phyloP scores from a whole-genome alignment of 2,329 filamentous ascomycete genomes.

The Albophoma yamanashiensis region DNA sequence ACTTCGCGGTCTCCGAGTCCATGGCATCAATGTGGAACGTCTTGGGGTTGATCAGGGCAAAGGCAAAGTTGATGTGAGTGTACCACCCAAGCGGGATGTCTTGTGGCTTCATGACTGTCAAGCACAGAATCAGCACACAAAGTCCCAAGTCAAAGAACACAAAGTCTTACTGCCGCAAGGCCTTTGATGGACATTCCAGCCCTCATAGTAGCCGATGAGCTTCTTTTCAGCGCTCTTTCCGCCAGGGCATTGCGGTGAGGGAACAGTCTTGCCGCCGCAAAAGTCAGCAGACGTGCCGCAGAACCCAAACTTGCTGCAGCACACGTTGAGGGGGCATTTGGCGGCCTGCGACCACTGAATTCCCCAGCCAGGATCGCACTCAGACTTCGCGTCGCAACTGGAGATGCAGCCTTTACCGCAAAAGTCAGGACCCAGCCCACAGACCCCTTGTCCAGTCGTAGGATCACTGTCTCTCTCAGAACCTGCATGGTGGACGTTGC shows the following conservation, averaged over 20 bases:
- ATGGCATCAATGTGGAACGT: constrained; percentile 9
- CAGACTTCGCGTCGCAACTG: neutral
- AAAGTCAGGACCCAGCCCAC: too few relatives aligned
- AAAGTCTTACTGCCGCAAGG: constrained; percentile 7
- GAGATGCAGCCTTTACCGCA: too few relatives aligned
- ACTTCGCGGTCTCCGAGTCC: constrained; percentile 3
- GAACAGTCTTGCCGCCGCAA: neutral
- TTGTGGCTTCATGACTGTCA: constrained; percentile 8
- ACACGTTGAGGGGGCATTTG: constrained; percentile 26
- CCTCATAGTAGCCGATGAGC: constrained; percentile 21
- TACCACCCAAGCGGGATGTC: constrained; percentile 13
- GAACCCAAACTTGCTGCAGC: constrained; percentile 9
- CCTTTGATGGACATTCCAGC: constrained; percentile 10
- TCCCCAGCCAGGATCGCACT: constrained; percentile 21
- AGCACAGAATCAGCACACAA: too few relatives aligned
- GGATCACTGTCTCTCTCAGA: too few relatives aligned
- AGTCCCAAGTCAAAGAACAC: too few relatives aligned
- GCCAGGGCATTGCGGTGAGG: neutral
- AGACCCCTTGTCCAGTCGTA: too few relatives aligned
- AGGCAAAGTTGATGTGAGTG: constrained; percentile 24
- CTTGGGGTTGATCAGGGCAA: constrained; percentile 21
- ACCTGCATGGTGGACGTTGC: too few relatives aligned
- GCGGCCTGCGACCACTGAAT: constrained; percentile 9
- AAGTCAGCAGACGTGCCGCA: neutral
- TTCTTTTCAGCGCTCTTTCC: constrained; percentile 9